phyloP scores from a whole-genome alignment of 305 asterid species.

The Solanum hybrid region DNA sequence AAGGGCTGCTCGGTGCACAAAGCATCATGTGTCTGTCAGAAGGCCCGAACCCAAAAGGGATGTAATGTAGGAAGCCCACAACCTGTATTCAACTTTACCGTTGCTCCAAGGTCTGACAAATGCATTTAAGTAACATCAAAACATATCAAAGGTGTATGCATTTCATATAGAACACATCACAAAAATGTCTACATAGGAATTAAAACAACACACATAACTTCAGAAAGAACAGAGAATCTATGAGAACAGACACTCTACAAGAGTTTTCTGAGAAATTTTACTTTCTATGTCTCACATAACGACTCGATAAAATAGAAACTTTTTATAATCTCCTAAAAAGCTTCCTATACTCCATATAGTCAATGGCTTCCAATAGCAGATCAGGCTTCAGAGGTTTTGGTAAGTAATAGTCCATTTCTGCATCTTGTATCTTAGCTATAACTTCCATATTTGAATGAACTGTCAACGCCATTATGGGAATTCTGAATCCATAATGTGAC shows the following conservation, averaged over 20 bases:
- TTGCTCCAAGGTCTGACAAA: background rate
- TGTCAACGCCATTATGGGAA: conserved; percentile 20
- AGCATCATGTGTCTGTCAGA: background rate
- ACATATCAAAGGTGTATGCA: background rate
- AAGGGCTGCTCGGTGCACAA: background rate
- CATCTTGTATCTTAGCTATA: conserved; percentile 2
- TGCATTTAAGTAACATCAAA: background rate
- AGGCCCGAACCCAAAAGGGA: background rate
- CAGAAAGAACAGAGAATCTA: background rate
- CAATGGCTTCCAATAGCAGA: background rate
- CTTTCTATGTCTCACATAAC: background rate
- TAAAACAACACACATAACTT: background rate
- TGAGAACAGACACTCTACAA: background rate
- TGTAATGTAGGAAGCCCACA: background rate
- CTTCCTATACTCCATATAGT: background rate
- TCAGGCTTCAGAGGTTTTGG: conserved; percentile 9
- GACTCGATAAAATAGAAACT: background rate
- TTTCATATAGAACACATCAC: background rate
- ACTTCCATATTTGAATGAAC: background rate
- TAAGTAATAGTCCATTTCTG: conserved; percentile 20
- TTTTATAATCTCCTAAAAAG: background rate
- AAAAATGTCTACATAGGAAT: background rate
- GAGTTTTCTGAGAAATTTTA: background rate
- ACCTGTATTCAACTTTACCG: background rate
- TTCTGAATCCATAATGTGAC: conserved; percentile 9